Evolutionary conservation across 805 yeast species (phyloP).

Genomic region (Cyberlindnera mississippiensis): DNA sequence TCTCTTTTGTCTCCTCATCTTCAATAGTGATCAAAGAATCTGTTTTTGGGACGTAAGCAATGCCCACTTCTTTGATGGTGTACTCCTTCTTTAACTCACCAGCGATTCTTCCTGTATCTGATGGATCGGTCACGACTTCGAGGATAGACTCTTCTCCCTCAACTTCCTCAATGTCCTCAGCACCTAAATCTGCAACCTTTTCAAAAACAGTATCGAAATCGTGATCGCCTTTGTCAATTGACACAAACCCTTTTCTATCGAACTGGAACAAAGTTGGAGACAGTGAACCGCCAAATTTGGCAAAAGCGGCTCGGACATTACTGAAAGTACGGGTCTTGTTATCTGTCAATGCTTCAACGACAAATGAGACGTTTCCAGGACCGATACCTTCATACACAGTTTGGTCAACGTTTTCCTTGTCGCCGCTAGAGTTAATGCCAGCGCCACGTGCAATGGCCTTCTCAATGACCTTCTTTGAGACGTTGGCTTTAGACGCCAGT

Average conservation of each 20-base stretch:
- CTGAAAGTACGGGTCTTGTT: constrained; percentile 81
- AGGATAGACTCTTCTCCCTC: constrained; percentile 29
- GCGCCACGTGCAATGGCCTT: constrained; percentile 82
- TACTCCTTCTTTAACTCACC: constrained; percentile 49
- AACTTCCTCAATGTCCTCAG: constrained; percentile 67
- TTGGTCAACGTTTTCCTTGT: constrained; percentile 43
- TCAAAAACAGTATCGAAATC: constrained; percentile 69
- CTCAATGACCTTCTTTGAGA: constrained; percentile 82
- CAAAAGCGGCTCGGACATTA: constrained; percentile 68
- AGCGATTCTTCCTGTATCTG: constrained; percentile 59
- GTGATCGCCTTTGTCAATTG: constrained; percentile 40
- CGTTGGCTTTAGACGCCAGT: constrained; percentile 68
- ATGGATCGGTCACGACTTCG: constrained; percentile 60
- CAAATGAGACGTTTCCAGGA: constrained; percentile 85
- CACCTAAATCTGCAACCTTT: constrained; percentile 64
- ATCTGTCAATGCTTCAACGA: constrained; percentile 85
- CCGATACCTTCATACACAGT: constrained; percentile 86
- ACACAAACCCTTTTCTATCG: constrained; percentile 70
- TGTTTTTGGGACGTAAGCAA: constrained; percentile 59
- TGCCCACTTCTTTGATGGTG: constrained; percentile 65
- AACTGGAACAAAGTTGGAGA: constrained; percentile 79
- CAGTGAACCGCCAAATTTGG: constrained; percentile 62
- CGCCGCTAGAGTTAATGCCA: constrained; percentile 53
- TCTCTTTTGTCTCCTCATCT: constrained; percentile 47
- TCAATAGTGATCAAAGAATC: constrained; percentile 56